Evolutionary conservation across 345 rosid genomes (phyloP).

Genomic region (Gossypium australe): DNA sequence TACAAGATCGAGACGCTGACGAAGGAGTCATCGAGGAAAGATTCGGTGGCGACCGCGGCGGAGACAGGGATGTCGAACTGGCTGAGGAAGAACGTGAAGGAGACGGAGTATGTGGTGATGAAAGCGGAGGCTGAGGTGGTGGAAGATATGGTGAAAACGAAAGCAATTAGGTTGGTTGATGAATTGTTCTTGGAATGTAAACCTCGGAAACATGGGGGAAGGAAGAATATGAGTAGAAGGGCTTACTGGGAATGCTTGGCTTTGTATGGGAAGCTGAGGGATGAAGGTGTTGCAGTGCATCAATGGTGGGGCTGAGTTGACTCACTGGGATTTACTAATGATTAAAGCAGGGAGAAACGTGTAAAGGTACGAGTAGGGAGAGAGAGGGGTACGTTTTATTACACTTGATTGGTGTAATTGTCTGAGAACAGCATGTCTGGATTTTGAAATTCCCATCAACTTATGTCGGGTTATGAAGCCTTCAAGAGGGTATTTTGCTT

Average conservation of each 20-base stretch:
- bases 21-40: slow-evolving; percentile 16
- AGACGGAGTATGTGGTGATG: slow-evolving; percentile 72
- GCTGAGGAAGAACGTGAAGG: slow-evolving; percentile 58
- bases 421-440: no score
- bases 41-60: neutral
- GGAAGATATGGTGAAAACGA: neutral
- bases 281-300: neutral
- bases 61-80: slow-evolving; percentile 58
- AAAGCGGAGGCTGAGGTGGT: slow-evolving; percentile 44
- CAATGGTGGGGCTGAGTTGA: slow-evolving; percentile 67
- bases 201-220: slow-evolving; percentile 37
- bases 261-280: slow-evolving; percentile 29
- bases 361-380: no score
- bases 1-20: slow-evolving; percentile 57
- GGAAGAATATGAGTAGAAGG: slow-evolving; percentile 34
- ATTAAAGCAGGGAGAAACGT: no score
- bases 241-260: slow-evolving; percentile 88
- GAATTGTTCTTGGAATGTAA: slow-evolving; percentile 30
- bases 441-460: no score
- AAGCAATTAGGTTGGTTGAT: neutral
- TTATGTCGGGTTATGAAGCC: no score
- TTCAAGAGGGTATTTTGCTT: no score
- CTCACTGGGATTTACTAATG: no score
- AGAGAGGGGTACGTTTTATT: no score
- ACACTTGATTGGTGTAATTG: no score